These are phyloP conservation scores for Metschnikowia baotianmanensis DNA, from an alignment of 805 yeast genomes.

Conservation along the genomic window DNA sequence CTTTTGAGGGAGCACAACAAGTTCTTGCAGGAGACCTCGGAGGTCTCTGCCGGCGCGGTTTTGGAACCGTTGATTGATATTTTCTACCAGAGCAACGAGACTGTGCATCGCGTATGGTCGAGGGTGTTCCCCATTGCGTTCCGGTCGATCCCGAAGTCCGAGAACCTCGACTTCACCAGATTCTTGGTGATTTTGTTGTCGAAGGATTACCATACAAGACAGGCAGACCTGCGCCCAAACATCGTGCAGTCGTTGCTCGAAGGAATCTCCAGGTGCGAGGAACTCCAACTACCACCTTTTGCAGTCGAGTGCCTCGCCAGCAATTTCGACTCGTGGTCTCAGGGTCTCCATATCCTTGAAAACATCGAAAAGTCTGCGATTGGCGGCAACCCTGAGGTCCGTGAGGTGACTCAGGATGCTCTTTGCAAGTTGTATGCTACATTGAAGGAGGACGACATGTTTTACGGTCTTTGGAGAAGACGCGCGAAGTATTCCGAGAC, in stretches of 20 bases:
- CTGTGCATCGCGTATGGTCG: constrained; percentile 83
- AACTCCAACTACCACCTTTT: constrained; percentile 87
- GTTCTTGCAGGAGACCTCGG: constrained; percentile 30
- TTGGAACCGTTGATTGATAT: constrained; percentile 73
- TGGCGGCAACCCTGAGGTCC: constrained; percentile 68
- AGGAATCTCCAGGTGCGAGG: constrained; percentile 74
- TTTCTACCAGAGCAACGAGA: constrained; percentile 75
- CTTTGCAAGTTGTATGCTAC: constrained; percentile 84
- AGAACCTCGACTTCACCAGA: constrained; percentile 80
- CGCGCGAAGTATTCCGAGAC: constrained; percentile 94
- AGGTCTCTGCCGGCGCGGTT: constrained; percentile 54
- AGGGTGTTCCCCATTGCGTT: constrained; percentile 80
- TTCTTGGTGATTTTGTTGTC: constrained; percentile 75
- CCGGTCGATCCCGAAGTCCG: constrained; percentile 70
- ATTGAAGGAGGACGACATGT: constrained; percentile 92
- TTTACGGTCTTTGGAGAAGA: constrained; percentile 96
- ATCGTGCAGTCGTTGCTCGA: constrained; percentile 81
- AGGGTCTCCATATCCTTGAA: constrained; percentile 81
- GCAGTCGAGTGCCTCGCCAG: constrained; percentile 83
- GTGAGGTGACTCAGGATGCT: constrained; percentile 88
- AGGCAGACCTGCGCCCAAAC: constrained; percentile 80
- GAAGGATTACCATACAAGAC: constrained; percentile 90
- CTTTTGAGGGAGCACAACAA: constrained; percentile 28
- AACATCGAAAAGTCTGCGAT: constrained; percentile 55
- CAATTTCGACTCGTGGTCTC: constrained; percentile 88